phyloP scores from a whole-genome alignment of 1,284 basidiomycete genomes.

The Puccinia sorghi region DNA sequence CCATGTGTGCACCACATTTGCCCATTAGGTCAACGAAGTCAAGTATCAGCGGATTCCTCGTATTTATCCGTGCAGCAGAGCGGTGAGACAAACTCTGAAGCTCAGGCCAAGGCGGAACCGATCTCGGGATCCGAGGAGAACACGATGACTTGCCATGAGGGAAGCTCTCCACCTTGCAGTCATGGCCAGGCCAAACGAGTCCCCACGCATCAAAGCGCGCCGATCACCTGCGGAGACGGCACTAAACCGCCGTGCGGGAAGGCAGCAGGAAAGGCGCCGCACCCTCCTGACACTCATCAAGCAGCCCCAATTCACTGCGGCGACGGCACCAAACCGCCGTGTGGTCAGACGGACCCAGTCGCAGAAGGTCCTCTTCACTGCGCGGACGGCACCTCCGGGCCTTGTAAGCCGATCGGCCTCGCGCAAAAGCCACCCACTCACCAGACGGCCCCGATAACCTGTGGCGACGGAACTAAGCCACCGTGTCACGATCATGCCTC shows the following conservation, averaged over 20 bases:
- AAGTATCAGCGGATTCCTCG: background rate
- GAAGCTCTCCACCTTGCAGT: background rate
- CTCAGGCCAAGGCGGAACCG: background rate
- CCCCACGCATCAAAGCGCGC: slow-evolving; percentile 31
- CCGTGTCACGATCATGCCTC: background rate
- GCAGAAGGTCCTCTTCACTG: too few relatives aligned
- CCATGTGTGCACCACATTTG: slow-evolving; percentile 37
- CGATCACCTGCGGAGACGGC: slow-evolving; percentile 22
- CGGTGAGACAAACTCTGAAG: background rate
- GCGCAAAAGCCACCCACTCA: background rate
- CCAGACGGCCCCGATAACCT: background rate
- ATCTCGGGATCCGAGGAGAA: background rate
- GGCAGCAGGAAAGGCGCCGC: background rate
- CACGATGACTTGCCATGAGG: slow-evolving; percentile 14
- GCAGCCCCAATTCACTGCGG: slow-evolving; percentile 22
- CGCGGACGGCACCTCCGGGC: background rate
- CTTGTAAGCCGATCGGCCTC: background rate
- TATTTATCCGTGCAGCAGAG: background rate
- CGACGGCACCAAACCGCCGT: slow-evolving; percentile 25
- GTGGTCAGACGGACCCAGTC: background rate
- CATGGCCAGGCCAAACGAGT: background rate
- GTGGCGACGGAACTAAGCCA: background rate
- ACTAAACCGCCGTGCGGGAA: slow-evolving; percentile 8
- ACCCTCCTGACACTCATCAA: slow-evolving; percentile 27
- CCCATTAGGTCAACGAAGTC: background rate